Evolutionary conservation across 768 basidiomycete species (phyloP).

Genomic region (Suillus paluster): DNA sequence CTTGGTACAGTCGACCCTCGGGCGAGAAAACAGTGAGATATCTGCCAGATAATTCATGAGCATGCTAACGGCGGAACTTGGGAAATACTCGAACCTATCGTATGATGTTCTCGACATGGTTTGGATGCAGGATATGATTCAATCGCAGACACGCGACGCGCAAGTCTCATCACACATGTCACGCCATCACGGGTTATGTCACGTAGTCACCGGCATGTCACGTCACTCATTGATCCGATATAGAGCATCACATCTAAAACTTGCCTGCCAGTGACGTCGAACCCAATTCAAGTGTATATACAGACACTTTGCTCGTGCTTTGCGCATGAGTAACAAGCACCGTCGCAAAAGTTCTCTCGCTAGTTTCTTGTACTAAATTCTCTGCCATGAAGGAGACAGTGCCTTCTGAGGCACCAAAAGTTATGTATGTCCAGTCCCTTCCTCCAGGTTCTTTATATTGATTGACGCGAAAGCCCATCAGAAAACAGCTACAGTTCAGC

Average conservation of each 20-base stretch:
- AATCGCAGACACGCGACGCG: conserved; percentile 60
- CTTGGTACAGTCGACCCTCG: conserved; percentile 98
- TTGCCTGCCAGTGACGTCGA: not conserved
- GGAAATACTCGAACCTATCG: conserved; percentile 61
- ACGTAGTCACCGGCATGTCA: conserved; percentile 30
- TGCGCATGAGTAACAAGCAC: not conserved
- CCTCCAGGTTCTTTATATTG: not conserved
- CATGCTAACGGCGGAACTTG: not conserved
- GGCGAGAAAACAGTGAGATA: conserved; percentile 98
- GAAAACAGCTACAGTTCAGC: conserved; percentile 96
- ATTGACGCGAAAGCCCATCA: conserved; percentile 36
- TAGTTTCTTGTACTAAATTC: not conserved
- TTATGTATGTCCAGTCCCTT: conserved; percentile 58
- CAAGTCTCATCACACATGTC: conserved; percentile 40
- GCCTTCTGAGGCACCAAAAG: conserved; percentile 78
- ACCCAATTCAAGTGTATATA: not conserved
- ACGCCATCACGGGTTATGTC: conserved; percentile 44
- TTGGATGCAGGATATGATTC: conserved; percentile 27
- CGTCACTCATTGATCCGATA: not conserved
- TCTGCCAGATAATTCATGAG: conserved; percentile 41
- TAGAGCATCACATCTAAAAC: not conserved
- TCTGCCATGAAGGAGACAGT: conserved; percentile 75
- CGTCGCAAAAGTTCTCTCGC: not conserved
- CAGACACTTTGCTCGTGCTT: not conserved
- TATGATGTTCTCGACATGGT: conserved; percentile 94